These are phyloP conservation scores for Rhodamnia argentea DNA, from an alignment of 345 rosid species.

Conservation along the genomic window DNA sequence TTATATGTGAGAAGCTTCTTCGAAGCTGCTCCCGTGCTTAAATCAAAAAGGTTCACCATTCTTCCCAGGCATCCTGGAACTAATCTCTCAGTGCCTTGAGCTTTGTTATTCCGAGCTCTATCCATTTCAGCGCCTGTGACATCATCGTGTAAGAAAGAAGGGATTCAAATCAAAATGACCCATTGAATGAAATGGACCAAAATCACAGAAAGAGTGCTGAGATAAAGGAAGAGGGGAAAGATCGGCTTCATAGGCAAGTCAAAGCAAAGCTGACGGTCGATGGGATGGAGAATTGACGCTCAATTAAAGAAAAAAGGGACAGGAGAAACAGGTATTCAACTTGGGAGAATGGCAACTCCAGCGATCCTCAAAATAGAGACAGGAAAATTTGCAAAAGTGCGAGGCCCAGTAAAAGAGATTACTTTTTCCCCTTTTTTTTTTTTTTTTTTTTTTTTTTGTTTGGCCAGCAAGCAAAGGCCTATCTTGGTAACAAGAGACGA, in stretches of 20 bases:
- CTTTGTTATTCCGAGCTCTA: conserved; percentile 33
- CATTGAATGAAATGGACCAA: not conserved
- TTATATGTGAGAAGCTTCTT: conserved; percentile 40
- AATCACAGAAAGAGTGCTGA: not conserved
- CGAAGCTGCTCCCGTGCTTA: conserved; percentile 37
- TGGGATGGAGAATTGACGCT: not conserved
- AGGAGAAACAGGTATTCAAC: not conserved
- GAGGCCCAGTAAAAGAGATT: too few relatives aligned
- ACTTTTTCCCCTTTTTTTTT: too few relatives aligned
- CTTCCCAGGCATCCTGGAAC: conserved; percentile 73
- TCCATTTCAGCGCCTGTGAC: conserved; percentile 50
- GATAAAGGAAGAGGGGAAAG: not conserved
- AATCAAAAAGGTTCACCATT: conserved; percentile 65
- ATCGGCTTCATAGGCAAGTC: not conserved
- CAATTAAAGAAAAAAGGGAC: not conserved
- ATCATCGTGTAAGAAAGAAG: not conserved
- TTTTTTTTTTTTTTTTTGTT: too few relatives aligned
- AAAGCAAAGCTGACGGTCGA: not conserved
- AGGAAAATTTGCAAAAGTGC: too few relatives aligned
- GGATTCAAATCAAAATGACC: not conserved
- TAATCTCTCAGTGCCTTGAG: conserved; percentile 36
- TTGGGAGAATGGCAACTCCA: not conserved
- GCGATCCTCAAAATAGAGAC: not conserved
- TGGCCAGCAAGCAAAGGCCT: not conserved
- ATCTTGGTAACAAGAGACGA: not conserved